Percentiles rank a stretch among this genome's conserved stretches.
These are phyloP conservation scores for Vinca minor DNA, from an alignment of 257 asterid species.

Conservation along the genomic window DNA sequence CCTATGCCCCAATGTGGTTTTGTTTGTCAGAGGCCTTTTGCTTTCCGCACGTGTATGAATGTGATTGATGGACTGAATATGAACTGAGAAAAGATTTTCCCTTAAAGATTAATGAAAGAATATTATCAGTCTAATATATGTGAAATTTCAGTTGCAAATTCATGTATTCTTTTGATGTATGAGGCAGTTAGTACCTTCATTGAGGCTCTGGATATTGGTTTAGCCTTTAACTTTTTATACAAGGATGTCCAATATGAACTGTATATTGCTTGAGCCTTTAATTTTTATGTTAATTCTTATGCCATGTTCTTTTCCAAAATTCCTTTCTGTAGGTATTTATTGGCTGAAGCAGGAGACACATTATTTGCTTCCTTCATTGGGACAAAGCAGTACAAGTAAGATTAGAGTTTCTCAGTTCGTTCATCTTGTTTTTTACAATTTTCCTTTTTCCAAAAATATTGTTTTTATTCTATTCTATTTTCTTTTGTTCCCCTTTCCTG, in stretches of 20 bases:
- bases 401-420: conserved; percentile 12
- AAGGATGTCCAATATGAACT: background rate
- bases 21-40: background rate
- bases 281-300: background rate
- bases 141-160: background rate
- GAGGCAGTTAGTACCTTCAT: background rate
- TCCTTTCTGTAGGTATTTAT: conserved; percentile 55
- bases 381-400: conserved; percentile 94
- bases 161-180: background rate
- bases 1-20: background rate
- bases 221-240: no score
- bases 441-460: conserved; percentile 22
- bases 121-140: background rate
- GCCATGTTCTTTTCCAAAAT: conserved; percentile 5
- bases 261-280: background rate
- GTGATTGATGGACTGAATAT: background rate
- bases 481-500: conserved; percentile 37
- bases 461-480: conserved; percentile 46
- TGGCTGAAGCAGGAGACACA: conserved; percentile 97
- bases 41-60: background rate
- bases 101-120: background rate
- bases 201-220: background rate
- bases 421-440: conserved; percentile 8
- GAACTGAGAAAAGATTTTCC: background rate
- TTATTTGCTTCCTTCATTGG: conserved; percentile 96